Evolutionary conservation across 2,329 filamentous ascomycete species (phyloP).

Genomic region (Colletotrichum karsti): DNA sequence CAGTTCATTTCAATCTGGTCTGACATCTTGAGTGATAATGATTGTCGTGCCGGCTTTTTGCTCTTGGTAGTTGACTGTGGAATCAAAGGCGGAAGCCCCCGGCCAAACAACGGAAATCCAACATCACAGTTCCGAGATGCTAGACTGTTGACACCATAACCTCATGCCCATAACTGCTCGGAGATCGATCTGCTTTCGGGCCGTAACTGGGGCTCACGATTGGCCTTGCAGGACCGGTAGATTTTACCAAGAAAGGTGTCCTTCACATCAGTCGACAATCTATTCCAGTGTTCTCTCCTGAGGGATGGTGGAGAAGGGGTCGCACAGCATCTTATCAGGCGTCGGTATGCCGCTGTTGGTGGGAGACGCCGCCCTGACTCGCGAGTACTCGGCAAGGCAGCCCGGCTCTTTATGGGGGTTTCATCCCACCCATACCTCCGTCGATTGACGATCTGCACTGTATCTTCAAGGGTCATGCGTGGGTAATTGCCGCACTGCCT

Average conservation of each 20-base stretch:
- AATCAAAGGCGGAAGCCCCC: no score
- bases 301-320: not conserved
- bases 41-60: no score
- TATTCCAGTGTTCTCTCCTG: not conserved
- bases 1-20: no score
- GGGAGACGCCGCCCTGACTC: no score
- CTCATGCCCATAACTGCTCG: not conserved
- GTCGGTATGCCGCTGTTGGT: not conserved
- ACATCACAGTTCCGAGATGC: no score
- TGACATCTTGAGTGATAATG: no score
- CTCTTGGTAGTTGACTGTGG: no score
- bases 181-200: conserved; percentile 12
- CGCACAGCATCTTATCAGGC: not conserved
- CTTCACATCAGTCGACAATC: not conserved
- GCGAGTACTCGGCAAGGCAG: no score
- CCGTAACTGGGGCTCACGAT: not conserved
- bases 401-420: no score
- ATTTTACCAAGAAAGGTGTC: not conserved
- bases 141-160: not conserved
- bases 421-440: not conserved
- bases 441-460: not conserved
- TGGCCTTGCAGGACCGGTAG: not conserved
- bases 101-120: no score
- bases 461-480: not conserved
- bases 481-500: not conserved